Conservation (phyloP, 805 yeast species). For the Novakomyces olei region DNA sequence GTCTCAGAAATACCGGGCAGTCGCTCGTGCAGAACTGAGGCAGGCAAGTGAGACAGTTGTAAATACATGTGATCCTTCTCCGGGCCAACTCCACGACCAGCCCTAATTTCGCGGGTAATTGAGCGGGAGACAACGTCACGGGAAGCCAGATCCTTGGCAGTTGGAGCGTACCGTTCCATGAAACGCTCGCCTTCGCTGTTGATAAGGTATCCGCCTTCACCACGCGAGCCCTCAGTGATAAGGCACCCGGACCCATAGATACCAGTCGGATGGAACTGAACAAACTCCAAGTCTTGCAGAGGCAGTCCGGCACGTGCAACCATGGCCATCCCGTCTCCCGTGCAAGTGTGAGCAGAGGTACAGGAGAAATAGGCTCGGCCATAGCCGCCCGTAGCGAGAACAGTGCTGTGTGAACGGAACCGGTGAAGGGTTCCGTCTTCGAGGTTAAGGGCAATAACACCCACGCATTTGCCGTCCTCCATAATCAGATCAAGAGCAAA, state of each 20-base stretch:
- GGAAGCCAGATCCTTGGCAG: slow-evolving; percentile 93
- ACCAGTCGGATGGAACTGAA: slow-evolving; percentile 99
- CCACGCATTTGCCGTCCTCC: slow-evolving; percentile 90
- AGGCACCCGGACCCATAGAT: slow-evolving; percentile 97
- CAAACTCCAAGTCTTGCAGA: slow-evolving; percentile 87
- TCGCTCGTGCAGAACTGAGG: slow-evolving; percentile 78
- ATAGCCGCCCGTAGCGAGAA: slow-evolving; percentile 96
- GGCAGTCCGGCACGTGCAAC: slow-evolving; percentile 97
- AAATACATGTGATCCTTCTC: slow-evolving; percentile 83
- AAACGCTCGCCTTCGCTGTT: slow-evolving; percentile 97
- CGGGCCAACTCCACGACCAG: slow-evolving; percentile 98
- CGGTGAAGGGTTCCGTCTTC: slow-evolving; percentile 97
- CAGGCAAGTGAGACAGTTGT: slow-evolving; percentile 86
- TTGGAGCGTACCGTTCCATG: slow-evolving; percentile 98
- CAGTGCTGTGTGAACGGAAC: slow-evolving; percentile 89
- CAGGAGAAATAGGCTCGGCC: slow-evolving; percentile 97
- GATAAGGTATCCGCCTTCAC: slow-evolving; percentile 96
- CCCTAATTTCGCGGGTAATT: slow-evolving; percentile 94
- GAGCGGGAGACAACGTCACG: slow-evolving; percentile 98
- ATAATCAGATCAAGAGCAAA: slow-evolving; percentile 85
- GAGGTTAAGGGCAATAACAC: slow-evolving; percentile 92
- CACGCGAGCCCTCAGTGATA: slow-evolving; percentile 98
- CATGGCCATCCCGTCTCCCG: slow-evolving; percentile 98
- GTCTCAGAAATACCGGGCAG: slow-evolving; percentile 98
- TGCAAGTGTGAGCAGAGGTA: slow-evolving; percentile 98